Base-by-base conservation (phyloP, 192 early-diverging fungal genomes). In the Podila clonocystis region DNA sequence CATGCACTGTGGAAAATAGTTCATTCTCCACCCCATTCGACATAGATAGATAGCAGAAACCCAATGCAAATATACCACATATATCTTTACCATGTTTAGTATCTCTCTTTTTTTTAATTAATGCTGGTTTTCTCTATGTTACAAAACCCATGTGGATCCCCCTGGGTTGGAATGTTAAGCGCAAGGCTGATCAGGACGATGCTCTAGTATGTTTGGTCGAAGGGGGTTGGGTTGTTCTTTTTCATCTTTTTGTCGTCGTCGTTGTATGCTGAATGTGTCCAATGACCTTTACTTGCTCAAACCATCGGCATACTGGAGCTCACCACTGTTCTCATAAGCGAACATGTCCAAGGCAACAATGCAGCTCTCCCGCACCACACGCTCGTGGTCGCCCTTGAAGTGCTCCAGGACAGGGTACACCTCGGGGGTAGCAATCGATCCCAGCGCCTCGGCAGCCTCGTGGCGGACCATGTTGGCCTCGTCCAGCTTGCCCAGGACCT, bases 361-460 rank as follows among this genome's bases (percentile, higher is more conserved):
- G 85, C 96, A 97, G 79, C 91, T 93, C 74, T 99, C 96, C 52
- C 94, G 90, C 9, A 99, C 96, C 12, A 97, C 95, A 13, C 88
- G 87, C 65, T 94, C 94, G 6, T 90, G 68, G 76, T 98, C 97
- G 7, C 89, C 72, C 58, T 86, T 80, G 74, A 91, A 98, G 68
- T 91, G 73, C 58, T 91, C 85, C 62, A 99, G 83, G 28, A 92
- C 87, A 12, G 82, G 85, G 57, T 96, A 90, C 67, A 91, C 91
- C 80, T 99, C 94, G 48, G 91, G 90, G 2, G 94, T 95, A 50
- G 96, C 97, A 82, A 99, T 95, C 11, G 94, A 96, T 17, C 97
- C 97, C 68, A 99, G 82, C 12, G 97, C 97, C 88, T 99, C 97
- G 5, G 97, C 97, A 58, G 94, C 94, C 84, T 99, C 97, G 75